Conservation (phyloP, 2,329 filamentous ascomycete genomes). For the Xylariales sp. region DNA sequence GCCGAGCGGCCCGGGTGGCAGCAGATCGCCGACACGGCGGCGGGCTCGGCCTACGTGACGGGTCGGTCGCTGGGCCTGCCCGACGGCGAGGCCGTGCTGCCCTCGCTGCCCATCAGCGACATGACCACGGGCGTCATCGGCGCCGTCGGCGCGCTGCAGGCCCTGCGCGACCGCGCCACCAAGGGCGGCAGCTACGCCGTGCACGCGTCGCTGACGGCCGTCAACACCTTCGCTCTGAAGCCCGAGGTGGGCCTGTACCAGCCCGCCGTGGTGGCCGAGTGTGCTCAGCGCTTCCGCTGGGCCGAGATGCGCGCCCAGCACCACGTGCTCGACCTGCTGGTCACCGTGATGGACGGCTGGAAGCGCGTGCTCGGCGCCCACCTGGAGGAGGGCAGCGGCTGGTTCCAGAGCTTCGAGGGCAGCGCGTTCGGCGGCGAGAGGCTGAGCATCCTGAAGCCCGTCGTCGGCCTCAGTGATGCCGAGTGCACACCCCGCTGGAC, state of each 20-base stretch:
- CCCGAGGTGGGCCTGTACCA: constrained; percentile 27
- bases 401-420: constrained; percentile 18
- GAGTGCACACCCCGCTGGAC: constrained; percentile 14
- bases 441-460: constrained; percentile 19
- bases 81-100: constrained; percentile 22
- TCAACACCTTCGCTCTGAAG: constrained; percentile 20
- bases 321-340: constrained; percentile 20
- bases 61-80: constrained; percentile 20
- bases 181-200: constrained; percentile 26
- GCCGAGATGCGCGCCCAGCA: constrained; percentile 19
- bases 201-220: constrained; percentile 22
- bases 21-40: constrained; percentile 39
- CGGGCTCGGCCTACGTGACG: constrained; percentile 27
- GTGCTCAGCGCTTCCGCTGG: constrained; percentile 19
- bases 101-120: constrained; percentile 27
- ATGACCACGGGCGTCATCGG: constrained; percentile 29
- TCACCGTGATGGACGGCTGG: constrained; percentile 19
- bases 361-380: constrained; percentile 13
- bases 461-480: constrained; percentile 15
- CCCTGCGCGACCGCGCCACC: constrained; percentile 23
- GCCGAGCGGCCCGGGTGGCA: constrained; percentile 43
- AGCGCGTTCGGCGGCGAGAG: constrained; percentile 16
- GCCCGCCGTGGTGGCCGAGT: constrained; percentile 14
- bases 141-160: constrained; percentile 26
- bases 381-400: constrained; percentile 15